These are phyloP conservation scores for Arachis stenosperma DNA, from an alignment of 306 rosid species.

Conservation along the genomic window DNA sequence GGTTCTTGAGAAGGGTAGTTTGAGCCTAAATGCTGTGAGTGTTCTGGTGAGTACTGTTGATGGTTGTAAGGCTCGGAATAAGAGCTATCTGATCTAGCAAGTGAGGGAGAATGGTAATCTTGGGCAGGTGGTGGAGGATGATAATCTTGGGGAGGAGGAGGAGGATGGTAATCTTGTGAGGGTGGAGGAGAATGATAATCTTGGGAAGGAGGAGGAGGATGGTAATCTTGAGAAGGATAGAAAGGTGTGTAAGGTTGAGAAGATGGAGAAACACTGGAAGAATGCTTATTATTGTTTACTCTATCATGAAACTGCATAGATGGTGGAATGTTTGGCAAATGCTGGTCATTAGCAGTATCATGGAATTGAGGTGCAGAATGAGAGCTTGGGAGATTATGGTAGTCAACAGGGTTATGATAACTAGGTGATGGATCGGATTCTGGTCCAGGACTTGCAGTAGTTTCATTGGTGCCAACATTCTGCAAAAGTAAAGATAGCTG, in stretches of 20 bases:
- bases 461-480: slow-evolving; percentile 67
- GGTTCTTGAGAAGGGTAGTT: slow-evolving; percentile 66
- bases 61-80: slow-evolving; percentile 68
- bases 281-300: slow-evolving; percentile 51
- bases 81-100: slow-evolving; percentile 62
- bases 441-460: slow-evolving; percentile 52
- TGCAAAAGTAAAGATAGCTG: slow-evolving; percentile 45
- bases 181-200: slow-evolving; percentile 46
- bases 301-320: slow-evolving; percentile 57
- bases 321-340: slow-evolving; percentile 51
- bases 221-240: slow-evolving; percentile 71
- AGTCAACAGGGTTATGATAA: slow-evolving; percentile 52
- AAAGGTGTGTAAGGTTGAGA: slow-evolving; percentile 61
- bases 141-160: slow-evolving; percentile 62
- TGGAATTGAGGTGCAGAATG: slow-evolving; percentile 54
- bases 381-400: slow-evolving; percentile 45
- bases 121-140: slow-evolving; percentile 64
- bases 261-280: slow-evolving; percentile 51
- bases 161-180: slow-evolving; percentile 60
- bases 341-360: slow-evolving; percentile 47
- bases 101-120: slow-evolving; percentile 55
- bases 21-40: slow-evolving; percentile 65
- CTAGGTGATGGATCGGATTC: slow-evolving; percentile 54
- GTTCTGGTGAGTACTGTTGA: slow-evolving; percentile 68
- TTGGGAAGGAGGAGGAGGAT: slow-evolving; percentile 54